phyloP scores from a whole-genome alignment of 2,329 filamentous ascomycete genomes.

The Neonectria punicea region DNA sequence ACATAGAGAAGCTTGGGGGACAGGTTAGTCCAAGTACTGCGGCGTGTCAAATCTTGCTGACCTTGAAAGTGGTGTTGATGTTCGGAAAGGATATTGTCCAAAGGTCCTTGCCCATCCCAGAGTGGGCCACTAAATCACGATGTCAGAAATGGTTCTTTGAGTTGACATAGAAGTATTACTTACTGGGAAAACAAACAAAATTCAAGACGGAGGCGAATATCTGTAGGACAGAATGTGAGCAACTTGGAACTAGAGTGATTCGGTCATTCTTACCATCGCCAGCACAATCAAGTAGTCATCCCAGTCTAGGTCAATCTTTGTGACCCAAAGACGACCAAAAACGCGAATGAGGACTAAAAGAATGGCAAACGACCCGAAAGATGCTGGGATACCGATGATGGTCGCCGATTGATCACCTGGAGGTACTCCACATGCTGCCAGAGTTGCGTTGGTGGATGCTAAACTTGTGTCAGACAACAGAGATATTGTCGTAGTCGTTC shows the following conservation, averaged over 20 bases:
- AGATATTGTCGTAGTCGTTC: not conserved
- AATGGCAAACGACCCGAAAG: not conserved
- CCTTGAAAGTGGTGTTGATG: slow-evolving; percentile 15
- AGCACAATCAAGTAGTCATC: slow-evolving; percentile 22
- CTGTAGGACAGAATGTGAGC: not conserved
- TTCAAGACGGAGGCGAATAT: slow-evolving; percentile 1
- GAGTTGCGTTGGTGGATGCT: slow-evolving; percentile 10
- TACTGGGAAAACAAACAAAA: slow-evolving; percentile 6
- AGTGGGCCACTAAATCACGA: not conserved
- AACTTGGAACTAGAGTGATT: not conserved
- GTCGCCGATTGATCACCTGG: not conserved
- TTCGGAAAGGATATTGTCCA: slow-evolving; percentile 19
- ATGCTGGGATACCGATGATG: slow-evolving; percentile 4
- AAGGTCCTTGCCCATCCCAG: slow-evolving; percentile 20
- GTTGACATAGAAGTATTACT: not conserved
- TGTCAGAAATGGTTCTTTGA: not conserved
- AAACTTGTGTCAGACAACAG: not conserved
- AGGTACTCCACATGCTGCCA: slow-evolving; percentile 4
- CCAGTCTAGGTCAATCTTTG: slow-evolving; percentile 19
- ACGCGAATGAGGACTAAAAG: slow-evolving; percentile 11
- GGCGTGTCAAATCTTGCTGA: not conserved
- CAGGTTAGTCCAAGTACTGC: not conserved
- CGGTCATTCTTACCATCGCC: not conserved
- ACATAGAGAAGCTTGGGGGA: slow-evolving; percentile 14
- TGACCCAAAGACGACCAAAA: slow-evolving; percentile 12